Base-by-base conservation (phyloP, 75 land plant genomes). In the Cunninghamia lanceolata region DNA sequence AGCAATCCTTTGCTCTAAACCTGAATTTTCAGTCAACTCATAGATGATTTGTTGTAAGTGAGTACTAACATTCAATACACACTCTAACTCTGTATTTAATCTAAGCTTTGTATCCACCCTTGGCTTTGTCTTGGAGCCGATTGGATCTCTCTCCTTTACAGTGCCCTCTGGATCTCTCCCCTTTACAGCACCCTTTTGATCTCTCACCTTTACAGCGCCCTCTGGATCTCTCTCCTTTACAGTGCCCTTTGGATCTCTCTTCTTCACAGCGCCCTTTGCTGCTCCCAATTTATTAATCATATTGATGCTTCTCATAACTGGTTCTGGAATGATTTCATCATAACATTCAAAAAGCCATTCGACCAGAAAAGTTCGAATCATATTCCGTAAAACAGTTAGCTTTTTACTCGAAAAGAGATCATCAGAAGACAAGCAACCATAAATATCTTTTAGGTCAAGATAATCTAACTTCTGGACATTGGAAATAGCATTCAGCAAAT, bases 41-140 rank as follows among this genome's bases (percentile, higher is more conserved):
- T 43, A 43, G 32, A 79, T 79, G 50, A 85, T 66, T 68, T 85
- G 88, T 85, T 87, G 70, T 86, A 87, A 85, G 73, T 87, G 88
- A 84, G 87, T 87, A 85, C 88, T 85, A 17, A 87, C 70, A 38
- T 84, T 84, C 45, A 87, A 66, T 68, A 87, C 87, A 85, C 86
- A 68, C 86, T 87, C 88, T 56, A 63, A 71, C 87, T 87, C 88
- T 34, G 30, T 70, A 39, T 84, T 45, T 53, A 84, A n/a, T 68
- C 88, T 85, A 42, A n/a, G 76, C 68, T 46, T 86, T 87, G 43
- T 56, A 8, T n/a, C 34, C 2, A 70, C 30, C 34, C 34, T n/a
- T 70, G 9, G 73, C 63, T 17, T 25, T 17, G 63, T 56, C 46
- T 84, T 76, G 79, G 17, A 39, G 19, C 43, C 25, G 21, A 36